A percentile compares a stretch with the other conserved stretches of the same genome.
These are phyloP conservation scores for Chaetomiaceae sp. DNA, from an alignment of 2,329 filamentous ascomycete species.

Conservation along the genomic window DNA sequence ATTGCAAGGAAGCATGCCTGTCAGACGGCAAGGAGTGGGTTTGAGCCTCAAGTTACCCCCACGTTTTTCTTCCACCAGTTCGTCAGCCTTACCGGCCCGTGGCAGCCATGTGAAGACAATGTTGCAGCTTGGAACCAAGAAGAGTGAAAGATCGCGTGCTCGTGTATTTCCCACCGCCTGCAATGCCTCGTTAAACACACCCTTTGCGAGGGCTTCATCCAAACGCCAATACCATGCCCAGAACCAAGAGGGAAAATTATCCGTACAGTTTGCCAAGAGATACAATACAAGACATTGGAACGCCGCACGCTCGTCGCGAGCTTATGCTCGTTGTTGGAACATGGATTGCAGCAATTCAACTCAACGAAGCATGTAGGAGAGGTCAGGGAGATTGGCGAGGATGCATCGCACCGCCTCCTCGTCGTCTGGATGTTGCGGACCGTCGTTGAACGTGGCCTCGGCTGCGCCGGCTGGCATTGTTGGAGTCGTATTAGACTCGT, in stretches of 20 bases:
- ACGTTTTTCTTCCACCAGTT: not conserved
- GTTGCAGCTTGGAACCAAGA: not conserved
- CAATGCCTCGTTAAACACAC: too few species aligned
- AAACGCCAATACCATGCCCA: slow-evolving; percentile 9
- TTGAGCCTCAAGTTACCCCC: not conserved
- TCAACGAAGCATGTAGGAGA: slow-evolving; percentile 34
- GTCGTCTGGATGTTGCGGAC: slow-evolving; percentile 4
- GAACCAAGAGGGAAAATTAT: not conserved
- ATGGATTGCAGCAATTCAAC: not conserved
- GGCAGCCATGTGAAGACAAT: not conserved
- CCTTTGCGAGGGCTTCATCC: not conserved
- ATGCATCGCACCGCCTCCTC: slow-evolving; percentile 23
- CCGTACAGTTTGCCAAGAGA: not conserved
- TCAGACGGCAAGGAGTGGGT: not conserved
- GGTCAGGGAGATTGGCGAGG: slow-evolving; percentile 29
- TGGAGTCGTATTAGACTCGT: not conserved
- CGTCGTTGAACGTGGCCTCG: not conserved
- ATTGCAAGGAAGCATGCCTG: not conserved
- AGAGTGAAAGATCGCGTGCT: not conserved
- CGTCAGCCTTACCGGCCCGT: not conserved
- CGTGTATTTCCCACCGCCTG: not conserved
- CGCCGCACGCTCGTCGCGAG: not conserved
- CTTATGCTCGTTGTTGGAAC: not conserved
- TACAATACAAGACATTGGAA: not conserved
- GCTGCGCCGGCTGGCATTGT: not conserved